A percentile compares a stretch with the other conserved stretches of the same genome.
phyloP scores from a whole-genome alignment of 805 yeast species.

The Teunomyces panamensis region DNA sequence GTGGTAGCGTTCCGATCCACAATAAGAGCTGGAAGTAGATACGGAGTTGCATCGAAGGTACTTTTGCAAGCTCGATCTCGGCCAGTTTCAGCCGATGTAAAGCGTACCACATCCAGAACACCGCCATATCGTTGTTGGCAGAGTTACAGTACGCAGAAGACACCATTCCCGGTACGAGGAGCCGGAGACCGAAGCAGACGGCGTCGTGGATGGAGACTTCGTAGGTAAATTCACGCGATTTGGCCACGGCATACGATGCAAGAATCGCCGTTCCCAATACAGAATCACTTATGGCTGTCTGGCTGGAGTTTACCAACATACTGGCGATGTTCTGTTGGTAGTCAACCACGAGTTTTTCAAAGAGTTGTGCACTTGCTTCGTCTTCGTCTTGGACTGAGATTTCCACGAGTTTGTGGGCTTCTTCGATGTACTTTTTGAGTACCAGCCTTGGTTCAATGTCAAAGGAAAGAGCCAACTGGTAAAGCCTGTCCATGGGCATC shows the following conservation, averaged over 20 bases:
- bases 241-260: constrained; percentile 12
- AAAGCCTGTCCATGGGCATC: constrained; percentile 21
- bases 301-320: constrained; percentile 22
- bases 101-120: constrained; percentile 41
- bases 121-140: constrained; percentile 25
- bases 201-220: constrained; percentile 16
- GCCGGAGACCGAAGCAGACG: constrained; percentile 21
- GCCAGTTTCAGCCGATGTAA: constrained; percentile 20
- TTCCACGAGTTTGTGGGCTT: constrained; percentile 42
- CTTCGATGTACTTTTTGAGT: constrained; percentile 34
- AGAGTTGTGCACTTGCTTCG: constrained; percentile 34
- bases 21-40: constrained; percentile 32
- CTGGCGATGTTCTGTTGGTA: constrained; percentile 34
- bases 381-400: constrained; percentile 23
- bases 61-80: constrained; percentile 27
- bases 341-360: constrained; percentile 38
- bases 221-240: constrained; percentile 2
- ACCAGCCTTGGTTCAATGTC: constrained; percentile 57
- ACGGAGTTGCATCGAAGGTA: constrained; percentile 29
- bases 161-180: constrained; percentile 35
- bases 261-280: constrained; percentile 22
- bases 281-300: constrained; percentile 28
- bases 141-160: constrained; percentile 17
- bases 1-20: constrained; percentile 1
- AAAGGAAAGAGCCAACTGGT: constrained; percentile 53